Evolutionary conservation across 2,329 filamentous ascomycete species (phyloP), one percentile per base, ranked within the genome.

Genomic region (Ophiostoma himal-ulmi): DNA sequence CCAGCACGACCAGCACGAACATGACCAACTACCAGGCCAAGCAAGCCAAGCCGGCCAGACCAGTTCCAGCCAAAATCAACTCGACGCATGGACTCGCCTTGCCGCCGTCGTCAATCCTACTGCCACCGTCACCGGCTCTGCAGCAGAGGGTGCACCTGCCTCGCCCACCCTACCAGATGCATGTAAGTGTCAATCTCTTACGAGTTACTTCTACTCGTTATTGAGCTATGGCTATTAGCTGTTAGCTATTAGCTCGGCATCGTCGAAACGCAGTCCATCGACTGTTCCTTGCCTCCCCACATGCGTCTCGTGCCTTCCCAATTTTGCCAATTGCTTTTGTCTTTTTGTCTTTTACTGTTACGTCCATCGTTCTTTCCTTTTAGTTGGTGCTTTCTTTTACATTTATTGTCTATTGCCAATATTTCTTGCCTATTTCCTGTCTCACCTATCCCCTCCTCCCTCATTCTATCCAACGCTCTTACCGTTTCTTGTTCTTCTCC

Each of bases 271-370:
- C 0, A 6, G n/a, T n/a, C 14, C 44, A 48, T 48, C 17, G 30
- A 30, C 30, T 30, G 30, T 20, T 64, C 3, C 34, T 17, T 60
- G n/a, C 44, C 36, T 60, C 62, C 7, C 30, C 39, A 52, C 67
- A 66, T 10, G 13, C 37, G 34, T 67, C 34, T 67, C 57, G 36
- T 64, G 52, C 60, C 52, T 68, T 69, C n/a, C 67, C 39, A 22
- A 30, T 30, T 62, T n/a, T 26, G 44, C 30, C 65, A 17, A 44
- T 44, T 17, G 2, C 39, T 44, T 17, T 11, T 44, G 10, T 17
- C 39, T 17, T 44, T 17, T 60, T n/a, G 30, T 44, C 39, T 17
- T 44, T 13, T 11, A 13, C 39, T 44, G 7, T 44, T 17, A 44
- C 14, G 11, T 44, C 39, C 10, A 13, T 44, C 39, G 39, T 17